phyloP scores from a whole-genome alignment of 352 stramenopile species.

The Globisporangium canariense region DNA sequence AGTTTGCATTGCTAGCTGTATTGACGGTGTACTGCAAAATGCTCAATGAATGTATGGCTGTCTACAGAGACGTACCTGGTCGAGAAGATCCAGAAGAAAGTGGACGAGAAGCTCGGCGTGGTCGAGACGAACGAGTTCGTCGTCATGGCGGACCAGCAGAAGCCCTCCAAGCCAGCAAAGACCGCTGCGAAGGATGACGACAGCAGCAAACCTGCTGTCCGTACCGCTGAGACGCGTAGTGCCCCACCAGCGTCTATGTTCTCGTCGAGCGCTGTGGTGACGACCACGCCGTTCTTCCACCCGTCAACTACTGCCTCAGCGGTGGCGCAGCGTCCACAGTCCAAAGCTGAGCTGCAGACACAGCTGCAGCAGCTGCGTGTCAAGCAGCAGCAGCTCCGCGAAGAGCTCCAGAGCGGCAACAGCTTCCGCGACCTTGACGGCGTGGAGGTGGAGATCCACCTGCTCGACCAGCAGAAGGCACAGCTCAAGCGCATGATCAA shows the following conservation, averaged over 20 bases:
- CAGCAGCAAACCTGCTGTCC: background rate
- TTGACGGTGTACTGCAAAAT: background rate
- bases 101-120: constrained; percentile 47
- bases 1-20: background rate
- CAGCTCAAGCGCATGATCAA: constrained; percentile 51
- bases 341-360: constrained; percentile 41
- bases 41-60: background rate
- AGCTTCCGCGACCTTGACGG: constrained; percentile 26
- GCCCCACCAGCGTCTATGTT: constrained; percentile 22
- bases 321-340: constrained; percentile 17
- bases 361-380: constrained; percentile 34
- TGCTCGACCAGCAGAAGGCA: constrained; percentile 55
- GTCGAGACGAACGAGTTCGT: constrained; percentile 46
- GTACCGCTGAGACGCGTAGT: background rate
- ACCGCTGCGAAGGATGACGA: background rate
- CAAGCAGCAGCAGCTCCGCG: constrained; percentile 29
- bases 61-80: constrained; percentile 44
- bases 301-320: constrained; percentile 16
- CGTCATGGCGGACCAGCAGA: constrained; percentile 22
- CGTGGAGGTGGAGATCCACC: constrained; percentile 42
- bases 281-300: constrained; percentile 37
- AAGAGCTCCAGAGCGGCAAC: constrained; percentile 18
- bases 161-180: background rate
- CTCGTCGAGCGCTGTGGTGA: constrained; percentile 10
- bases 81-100: constrained; percentile 50